Base-by-base conservation (phyloP, 495 filamentous ascomycete species). In the Hypomontagnella monticulosa region DNA sequence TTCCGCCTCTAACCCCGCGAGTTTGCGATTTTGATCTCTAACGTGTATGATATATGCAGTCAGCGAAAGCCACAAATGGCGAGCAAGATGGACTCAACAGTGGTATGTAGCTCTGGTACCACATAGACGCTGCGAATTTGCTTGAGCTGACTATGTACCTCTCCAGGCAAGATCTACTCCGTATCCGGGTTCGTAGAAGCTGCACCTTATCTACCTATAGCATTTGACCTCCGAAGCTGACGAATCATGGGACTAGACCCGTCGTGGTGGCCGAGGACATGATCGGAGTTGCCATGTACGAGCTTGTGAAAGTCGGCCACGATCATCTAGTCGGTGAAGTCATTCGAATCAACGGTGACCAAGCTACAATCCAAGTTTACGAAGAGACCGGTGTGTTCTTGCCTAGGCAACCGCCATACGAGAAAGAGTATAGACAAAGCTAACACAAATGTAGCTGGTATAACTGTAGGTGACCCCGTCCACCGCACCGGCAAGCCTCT, bases 221-320 rank as follows among this genome's bases (percentile, higher is more conserved):
- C 47, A 47, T 27, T 8, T 1, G 8, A 52, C 0, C 41, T 20
- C 37, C 14, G 37, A 38, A 61, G 51, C 61, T 71, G 51, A 74
- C 70, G 69, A 67, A 67, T 69, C 41, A 61, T 58, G 73, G 71
- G 11, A 59, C 15, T 73, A 95, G 93, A 52, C 96, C 95, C 69
- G 95, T 99, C 81, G 89, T 98, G 67, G 88, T 98, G 69, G 95
- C 96, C 74, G 93, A 98, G 83, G 88, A 97, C 77, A 97, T 98
- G 93, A 91, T 93, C 73, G 95, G 95, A 74, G 96, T 95, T 88
- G 93, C 95, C 73, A 98, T 99, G 96, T 97, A 99, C 84, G 95
- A 99, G 82, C 81, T 99, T 86, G 94, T 94, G 80, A 87, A 84
- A 75, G 93, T 99, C 60, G 93, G 95, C 64, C 87, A 96, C 72